A percentile compares a stretch with the other conserved stretches of the same genome.
Conservation (phyloP, 208 protist genomes). For the Leishmania guyanensis region DNA sequence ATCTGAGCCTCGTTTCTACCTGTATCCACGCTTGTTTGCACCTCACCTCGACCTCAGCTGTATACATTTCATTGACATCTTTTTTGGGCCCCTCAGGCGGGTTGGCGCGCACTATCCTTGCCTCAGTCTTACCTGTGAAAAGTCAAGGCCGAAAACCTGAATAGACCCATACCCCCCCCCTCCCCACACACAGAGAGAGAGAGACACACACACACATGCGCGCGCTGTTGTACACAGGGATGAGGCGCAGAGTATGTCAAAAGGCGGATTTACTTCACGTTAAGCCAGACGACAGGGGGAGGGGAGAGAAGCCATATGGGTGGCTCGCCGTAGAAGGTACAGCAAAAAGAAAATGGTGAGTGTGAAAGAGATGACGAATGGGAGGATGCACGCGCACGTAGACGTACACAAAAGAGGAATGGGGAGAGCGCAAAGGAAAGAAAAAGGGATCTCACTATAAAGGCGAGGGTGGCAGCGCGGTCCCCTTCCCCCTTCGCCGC, state of each 20-base stretch:
- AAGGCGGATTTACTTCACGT: neutral
- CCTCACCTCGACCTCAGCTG: neutral
- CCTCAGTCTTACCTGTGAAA: neutral
- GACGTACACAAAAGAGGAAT: neutral
- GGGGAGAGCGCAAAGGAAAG: neutral
- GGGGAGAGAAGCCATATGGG: neutral
- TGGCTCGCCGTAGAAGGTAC: neutral
- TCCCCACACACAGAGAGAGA: neutral
- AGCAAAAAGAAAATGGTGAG: neutral
- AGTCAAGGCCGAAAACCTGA: neutral
- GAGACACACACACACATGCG: slow-evolving; percentile 1
- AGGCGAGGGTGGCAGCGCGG: neutral
- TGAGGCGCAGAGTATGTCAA: neutral
- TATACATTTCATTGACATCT: slow-evolving; percentile 6
- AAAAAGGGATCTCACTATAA: neutral
- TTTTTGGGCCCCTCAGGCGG: neutral
- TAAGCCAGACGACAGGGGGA: neutral
- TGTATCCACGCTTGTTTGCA: neutral
- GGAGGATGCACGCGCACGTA: neutral
- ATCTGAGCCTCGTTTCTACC: neutral
- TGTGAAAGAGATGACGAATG: neutral
- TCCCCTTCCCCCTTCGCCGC: neutral
- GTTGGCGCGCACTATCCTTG: neutral
- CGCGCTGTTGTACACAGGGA: neutral
- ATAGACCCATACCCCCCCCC: too few relatives aligned